Evolutionary conservation across 2,329 filamentous ascomycete genomes (phyloP), one percentile per base, ranked within the genome.

Genomic region (Diplocarpon mali): DNA sequence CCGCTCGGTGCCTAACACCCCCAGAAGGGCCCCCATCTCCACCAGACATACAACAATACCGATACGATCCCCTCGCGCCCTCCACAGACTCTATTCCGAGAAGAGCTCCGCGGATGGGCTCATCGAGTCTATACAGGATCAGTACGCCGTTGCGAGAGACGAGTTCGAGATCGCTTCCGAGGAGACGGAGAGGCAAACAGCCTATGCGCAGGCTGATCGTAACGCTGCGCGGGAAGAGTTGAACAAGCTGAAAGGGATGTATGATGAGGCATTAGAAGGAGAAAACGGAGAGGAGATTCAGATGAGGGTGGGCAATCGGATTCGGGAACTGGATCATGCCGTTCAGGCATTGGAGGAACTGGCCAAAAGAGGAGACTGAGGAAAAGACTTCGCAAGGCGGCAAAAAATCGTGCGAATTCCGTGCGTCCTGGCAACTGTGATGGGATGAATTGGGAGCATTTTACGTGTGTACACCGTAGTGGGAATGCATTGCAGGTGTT

Each of bases 141-240:
- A 65, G 38, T 68, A 69, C 49, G 64, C 66, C 44, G 64, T 64
- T 1, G 67, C 68, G 3, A 63, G 64, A 47, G 68, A 71, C 51
- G 68, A 71, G 53, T 68, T 70, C 45, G 68, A 71, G 57, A 70
- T 71, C 49, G 68, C 68, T 3, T 63, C 63, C 0, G 68, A 71
- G 44, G 68, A 67, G 49, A 70, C 68, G 1, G 63, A 68, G 34
- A 59, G 58, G 27, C 57, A 63, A 1, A 67, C 67, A 2, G 65
- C 68, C 44, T 71, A 70, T 54, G 68, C 67, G 1, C 62, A 62
- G 10, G 67, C 63, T 0, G 69, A 71, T 50, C 62, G 68, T 3
- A 64, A 64, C 30, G 65, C 67, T 3, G 66, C 68, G 3, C 65
- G 67, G 27, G 66, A 70, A 44, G 67, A 68, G 5, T 54, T 70